These are phyloP conservation scores for Solanum corneliomulleri DNA, from an alignment of 257 asterid species.

Conservation along the genomic window DNA sequence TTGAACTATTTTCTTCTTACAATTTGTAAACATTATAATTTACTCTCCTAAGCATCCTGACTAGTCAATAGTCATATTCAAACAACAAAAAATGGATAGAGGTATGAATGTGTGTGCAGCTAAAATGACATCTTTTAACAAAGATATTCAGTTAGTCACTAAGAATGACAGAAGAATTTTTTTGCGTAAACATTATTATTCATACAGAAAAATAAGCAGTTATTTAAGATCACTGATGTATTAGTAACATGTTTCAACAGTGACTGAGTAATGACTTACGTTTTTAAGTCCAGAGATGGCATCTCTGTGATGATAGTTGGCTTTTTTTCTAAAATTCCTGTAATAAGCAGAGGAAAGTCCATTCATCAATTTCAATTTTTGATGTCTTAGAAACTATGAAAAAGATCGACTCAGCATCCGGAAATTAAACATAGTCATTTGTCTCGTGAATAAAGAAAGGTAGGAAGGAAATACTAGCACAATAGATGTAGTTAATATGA, in stretches of 20 bases:
- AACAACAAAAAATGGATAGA: background rate
- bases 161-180: background rate
- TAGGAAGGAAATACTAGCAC: background rate
- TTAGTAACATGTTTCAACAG: background rate
- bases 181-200: background rate
- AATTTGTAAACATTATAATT: background rate
- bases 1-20: background rate
- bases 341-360: background rate
- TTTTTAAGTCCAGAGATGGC: conserved; percentile 50
- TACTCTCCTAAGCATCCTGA: background rate
- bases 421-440: background rate
- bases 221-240: background rate
- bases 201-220: background rate
- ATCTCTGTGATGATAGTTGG: conserved; percentile 26
- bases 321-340: conserved; percentile 52
- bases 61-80: background rate
- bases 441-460: background rate
- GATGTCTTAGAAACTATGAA: background rate
- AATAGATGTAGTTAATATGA: background rate
- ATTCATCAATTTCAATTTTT: background rate
- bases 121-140: background rate
- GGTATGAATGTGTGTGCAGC: background rate
- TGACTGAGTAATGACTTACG: conserved; percentile 21
- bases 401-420: background rate
- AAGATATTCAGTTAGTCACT: background rate